Evolutionary conservation across 768 basidiomycete species (phyloP).

Genomic region (Chiua virens): DNA sequence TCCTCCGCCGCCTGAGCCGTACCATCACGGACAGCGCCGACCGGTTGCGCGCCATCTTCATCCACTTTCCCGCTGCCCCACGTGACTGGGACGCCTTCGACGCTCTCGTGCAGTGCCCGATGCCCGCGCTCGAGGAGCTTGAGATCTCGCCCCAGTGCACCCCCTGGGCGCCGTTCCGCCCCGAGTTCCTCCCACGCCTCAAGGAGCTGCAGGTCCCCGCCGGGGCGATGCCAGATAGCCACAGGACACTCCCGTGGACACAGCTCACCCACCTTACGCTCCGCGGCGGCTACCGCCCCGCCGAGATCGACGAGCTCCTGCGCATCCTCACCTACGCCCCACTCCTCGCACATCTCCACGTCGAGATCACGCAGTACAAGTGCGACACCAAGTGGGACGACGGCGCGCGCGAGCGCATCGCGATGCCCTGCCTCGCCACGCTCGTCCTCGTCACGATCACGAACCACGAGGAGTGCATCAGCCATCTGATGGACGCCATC

Average conservation of each 20-base stretch:
- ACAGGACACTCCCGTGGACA: constrained; percentile 32
- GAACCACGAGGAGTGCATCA: constrained; percentile 28
- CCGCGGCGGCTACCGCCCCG: constrained; percentile 29
- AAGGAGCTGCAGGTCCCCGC: constrained; percentile 31
- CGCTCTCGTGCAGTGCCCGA: constrained; percentile 20
- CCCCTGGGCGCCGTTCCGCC: constrained; percentile 31
- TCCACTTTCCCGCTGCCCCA: constrained; percentile 29
- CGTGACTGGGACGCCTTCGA: constrained; percentile 29
- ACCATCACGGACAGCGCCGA: constrained; percentile 23
- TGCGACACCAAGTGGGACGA: constrained; percentile 28
- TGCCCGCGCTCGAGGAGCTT: constrained; percentile 32
- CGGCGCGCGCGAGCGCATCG: constrained; percentile 14
- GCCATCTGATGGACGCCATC: constrained; percentile 27
- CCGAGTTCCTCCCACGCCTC: constrained; percentile 24
- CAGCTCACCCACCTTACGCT: constrained; percentile 33
- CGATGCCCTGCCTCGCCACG: constrained; percentile 30
- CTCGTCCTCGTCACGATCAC: constrained; percentile 33
- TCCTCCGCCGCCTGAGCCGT: constrained; percentile 23
- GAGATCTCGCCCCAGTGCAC: constrained; percentile 33
- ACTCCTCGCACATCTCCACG: constrained; percentile 28
- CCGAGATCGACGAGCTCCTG: constrained; percentile 27
- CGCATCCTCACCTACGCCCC: constrained; percentile 25
- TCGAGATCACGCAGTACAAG: constrained; percentile 33
- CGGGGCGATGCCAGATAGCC: constrained; percentile 32
- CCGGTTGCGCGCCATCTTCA: constrained; percentile 32